A percentile compares a stretch with the other conserved stretches of the same genome.
phyloP scores from a whole-genome alignment of 2,329 filamentous ascomycete species.

The Cytospora leucostoma region DNA sequence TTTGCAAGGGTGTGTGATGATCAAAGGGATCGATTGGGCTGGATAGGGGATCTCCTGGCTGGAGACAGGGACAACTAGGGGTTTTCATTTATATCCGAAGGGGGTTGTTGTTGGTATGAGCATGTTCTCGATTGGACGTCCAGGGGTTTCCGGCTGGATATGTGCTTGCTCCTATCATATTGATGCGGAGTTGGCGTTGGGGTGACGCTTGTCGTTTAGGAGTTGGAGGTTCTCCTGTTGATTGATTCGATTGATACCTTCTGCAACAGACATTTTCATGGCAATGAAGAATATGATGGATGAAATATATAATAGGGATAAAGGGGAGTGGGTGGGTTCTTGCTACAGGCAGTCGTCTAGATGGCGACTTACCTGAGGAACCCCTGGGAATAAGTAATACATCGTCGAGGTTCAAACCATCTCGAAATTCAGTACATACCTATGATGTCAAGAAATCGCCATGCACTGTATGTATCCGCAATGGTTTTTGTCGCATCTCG shows the following conservation, averaged over 20 bases:
- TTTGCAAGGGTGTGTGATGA: conserved; percentile 55
- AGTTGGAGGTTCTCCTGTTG: background rate
- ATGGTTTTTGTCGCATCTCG: too few relatives aligned
- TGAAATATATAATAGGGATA: background rate
- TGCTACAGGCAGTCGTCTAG: background rate
- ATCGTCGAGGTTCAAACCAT: too few relatives aligned
- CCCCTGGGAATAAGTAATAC: too few relatives aligned
- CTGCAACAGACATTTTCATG: background rate
- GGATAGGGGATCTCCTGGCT: conserved; percentile 43
- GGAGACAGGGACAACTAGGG: background rate
- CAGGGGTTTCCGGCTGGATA: background rate
- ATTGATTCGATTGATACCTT: background rate
- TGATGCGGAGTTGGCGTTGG: background rate
- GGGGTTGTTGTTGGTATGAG: background rate
- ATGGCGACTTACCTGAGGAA: background rate
- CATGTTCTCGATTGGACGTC: background rate
- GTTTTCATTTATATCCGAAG: background rate
- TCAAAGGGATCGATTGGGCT: conserved; percentile 46
- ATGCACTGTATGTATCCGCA: too few relatives aligned
- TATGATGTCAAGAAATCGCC: too few relatives aligned
- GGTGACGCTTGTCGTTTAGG: background rate
- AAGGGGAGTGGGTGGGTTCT: background rate
- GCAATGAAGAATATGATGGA: background rate
- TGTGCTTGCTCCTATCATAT: background rate
- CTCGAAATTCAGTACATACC: too few relatives aligned